Conservation (phyloP, 2,329 filamentous ascomycete species). For the Tolypocladium sp. region DNA sequence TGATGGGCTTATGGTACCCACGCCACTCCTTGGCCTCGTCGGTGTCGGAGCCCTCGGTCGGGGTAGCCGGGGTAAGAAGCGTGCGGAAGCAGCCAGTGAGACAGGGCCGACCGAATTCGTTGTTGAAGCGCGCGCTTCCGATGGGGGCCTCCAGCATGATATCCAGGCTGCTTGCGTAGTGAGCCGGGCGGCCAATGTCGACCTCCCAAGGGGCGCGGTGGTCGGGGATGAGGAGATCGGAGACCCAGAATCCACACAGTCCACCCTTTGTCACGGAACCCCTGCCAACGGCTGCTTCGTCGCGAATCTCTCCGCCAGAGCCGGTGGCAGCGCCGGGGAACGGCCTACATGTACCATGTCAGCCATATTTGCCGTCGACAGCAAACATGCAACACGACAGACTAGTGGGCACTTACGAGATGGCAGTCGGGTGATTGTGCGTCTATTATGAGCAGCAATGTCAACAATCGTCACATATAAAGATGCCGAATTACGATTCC, state of each 20-base stretch:
- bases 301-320: conserved; percentile 89
- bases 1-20: conserved; percentile 97
- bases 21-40: conserved; percentile 44
- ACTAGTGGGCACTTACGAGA: conserved; percentile 41
- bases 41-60: conserved; percentile 20
- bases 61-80: conserved; percentile 47
- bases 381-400: background rate
- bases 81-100: conserved; percentile 89
- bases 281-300: conserved; percentile 88
- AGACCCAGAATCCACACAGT: conserved; percentile 87
- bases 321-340: conserved; percentile 91
- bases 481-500: too few species aligned
- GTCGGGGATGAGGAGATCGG: conserved; percentile 82
- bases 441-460: conserved; percentile 34
- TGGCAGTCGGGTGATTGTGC: conserved; percentile 94
- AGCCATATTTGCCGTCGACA: background rate
- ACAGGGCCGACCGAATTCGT: conserved; percentile 89
- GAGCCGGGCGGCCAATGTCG: conserved; percentile 78
- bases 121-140: conserved; percentile 92
- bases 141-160: conserved; percentile 98
- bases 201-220: conserved; percentile 81
- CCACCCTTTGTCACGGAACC: conserved; percentile 92
- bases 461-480: background rate
- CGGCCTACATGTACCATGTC: conserved; percentile 29
- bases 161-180: conserved; percentile 88